A percentile compares a stretch with the other conserved stretches of the same genome.
Conservation (phyloP, 2,329 filamentous ascomycete species). For the Aureobasidium leucospermi region DNA sequence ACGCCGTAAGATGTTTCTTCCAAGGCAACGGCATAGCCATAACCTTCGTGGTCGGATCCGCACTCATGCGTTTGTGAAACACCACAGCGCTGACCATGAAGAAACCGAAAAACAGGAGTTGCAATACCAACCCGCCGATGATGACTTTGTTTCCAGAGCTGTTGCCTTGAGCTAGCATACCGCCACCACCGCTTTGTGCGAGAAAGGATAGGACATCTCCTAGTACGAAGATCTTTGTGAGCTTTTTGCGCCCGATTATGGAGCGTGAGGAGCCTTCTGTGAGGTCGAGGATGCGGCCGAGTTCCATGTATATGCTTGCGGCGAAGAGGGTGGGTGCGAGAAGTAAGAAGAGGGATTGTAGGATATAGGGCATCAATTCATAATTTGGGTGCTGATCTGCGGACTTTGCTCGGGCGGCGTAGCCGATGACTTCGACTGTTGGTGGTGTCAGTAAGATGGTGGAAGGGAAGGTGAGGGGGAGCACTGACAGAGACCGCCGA, state of each 20-base stretch:
- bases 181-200: constrained; percentile 42
- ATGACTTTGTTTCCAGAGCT: constrained; percentile 46
- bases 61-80: constrained; percentile 41
- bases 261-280: constrained; percentile 38
- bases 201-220: constrained; percentile 49
- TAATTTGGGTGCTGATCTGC: constrained; percentile 19
- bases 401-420: constrained; percentile 27
- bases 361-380: constrained; percentile 32
- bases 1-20: constrained; percentile 28
- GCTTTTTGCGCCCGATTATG: constrained; percentile 36
- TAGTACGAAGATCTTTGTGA: constrained; percentile 49
- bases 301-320: constrained; percentile 46
- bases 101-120: constrained; percentile 51
- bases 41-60: neutral
- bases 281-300: constrained; percentile 38
- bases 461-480: constrained; percentile 13
- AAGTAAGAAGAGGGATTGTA: constrained; percentile 39
- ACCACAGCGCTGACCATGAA: constrained; percentile 45
- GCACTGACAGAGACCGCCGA: constrained; percentile 42
- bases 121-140: constrained; percentile 49
- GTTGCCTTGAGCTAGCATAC: constrained; percentile 28
- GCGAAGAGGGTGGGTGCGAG: constrained; percentile 44
- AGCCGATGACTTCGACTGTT: constrained; percentile 41
- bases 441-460: neutral
- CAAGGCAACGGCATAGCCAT: constrained; percentile 27